Base-by-base conservation (phyloP, 2,329 filamentous ascomycete species). In the Paecilomyces formosus region DNA sequence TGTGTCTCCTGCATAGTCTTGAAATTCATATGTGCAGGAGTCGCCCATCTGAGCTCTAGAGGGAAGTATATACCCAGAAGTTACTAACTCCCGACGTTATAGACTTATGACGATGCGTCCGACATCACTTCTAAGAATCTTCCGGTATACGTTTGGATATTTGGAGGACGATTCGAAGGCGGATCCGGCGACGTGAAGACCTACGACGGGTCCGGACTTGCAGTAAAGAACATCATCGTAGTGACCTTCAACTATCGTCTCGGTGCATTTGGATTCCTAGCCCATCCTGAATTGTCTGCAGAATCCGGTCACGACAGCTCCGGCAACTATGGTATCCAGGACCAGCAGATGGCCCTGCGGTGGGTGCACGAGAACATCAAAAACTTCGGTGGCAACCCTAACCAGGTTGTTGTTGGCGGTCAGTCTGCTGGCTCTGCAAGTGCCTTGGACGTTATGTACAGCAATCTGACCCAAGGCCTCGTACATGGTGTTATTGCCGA, bases 371-470 rank as follows among this genome's bases (percentile, higher is more conserved):
- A 62, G 5, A 64, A 68, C 53, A 65, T 66, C 50, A 55, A 52
- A 6, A 35, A 62, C 11, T 69, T 69, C 53, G 65, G 65, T 35
- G 66, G 65, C 4, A 63, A 68, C 28, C 55, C 63, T 18, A 51
- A 56, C 50, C 64, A 66, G 35, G 58, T 67, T n/a, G 67, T 65
- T 13, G 68, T 70, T 30, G 68, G 68, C 39, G 69, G 68, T 4
- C 66, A 71, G 57, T 68, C 65, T 11, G 68, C 68, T 12, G 70
- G 69, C 33, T 81, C 62, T 13, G 60, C 62, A 39, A 65, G 64
- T 28, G 55, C 60, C 1, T 54, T 66, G 7, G 63, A 66, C 33
- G 63, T 65, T 54, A 65, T 72, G 57, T 69, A 55, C 54, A 63
- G 61, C 53, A 69, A 66, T 26, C 61, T 70, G 11, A 59, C 60